Conservation (phyloP, 1,284 basidiomycete genomes). For the Irpex rosettiformis region DNA sequence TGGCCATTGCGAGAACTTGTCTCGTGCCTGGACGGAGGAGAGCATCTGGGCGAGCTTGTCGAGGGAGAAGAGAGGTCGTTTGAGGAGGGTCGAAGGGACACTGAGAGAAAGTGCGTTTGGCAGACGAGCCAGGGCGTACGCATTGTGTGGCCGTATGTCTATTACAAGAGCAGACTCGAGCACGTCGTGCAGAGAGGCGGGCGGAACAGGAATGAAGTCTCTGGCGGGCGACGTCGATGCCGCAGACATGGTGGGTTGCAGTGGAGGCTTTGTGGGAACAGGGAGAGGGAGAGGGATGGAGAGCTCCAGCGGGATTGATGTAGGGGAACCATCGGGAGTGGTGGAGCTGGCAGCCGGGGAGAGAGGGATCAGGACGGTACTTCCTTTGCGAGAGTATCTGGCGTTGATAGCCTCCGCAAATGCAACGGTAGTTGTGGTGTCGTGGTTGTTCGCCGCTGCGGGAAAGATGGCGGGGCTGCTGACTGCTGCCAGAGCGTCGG, state of each 20-base stretch:
- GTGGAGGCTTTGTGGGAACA: slow-evolving; percentile 5
- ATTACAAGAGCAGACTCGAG: slow-evolving; percentile 55
- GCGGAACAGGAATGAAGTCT: slow-evolving; percentile 32
- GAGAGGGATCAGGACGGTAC: slow-evolving; percentile 15
- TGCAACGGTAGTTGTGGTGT: slow-evolving; percentile 16
- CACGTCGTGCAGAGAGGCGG: slow-evolving; percentile 30
- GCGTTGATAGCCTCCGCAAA: slow-evolving; percentile 26
- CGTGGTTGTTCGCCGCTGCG: not conserved
- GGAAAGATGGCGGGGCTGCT: slow-evolving; percentile 5
- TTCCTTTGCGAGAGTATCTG: slow-evolving; percentile 11
- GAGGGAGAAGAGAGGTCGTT: slow-evolving; percentile 80
- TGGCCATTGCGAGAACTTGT: slow-evolving; percentile 59
- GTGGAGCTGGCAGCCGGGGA: slow-evolving; percentile 2
- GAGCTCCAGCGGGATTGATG: not conserved
- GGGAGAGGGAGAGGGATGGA: slow-evolving; percentile 13
- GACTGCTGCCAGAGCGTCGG: not conserved
- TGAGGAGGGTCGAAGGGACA: slow-evolving; percentile 92
- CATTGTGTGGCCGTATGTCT: slow-evolving; percentile 85
- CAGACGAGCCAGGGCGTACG: slow-evolving; percentile 65
- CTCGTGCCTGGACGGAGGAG: slow-evolving; percentile 50
- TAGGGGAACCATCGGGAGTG: not conserved
- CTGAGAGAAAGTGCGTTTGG: slow-evolving; percentile 81
- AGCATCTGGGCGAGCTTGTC: slow-evolving; percentile 76
- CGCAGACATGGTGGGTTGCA: slow-evolving; percentile 4
- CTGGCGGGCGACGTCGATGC: slow-evolving; percentile 10